Evolutionary conservation across 2,329 filamentous ascomycete genomes (phyloP).

Genomic region (Xylaria sp.): DNA sequence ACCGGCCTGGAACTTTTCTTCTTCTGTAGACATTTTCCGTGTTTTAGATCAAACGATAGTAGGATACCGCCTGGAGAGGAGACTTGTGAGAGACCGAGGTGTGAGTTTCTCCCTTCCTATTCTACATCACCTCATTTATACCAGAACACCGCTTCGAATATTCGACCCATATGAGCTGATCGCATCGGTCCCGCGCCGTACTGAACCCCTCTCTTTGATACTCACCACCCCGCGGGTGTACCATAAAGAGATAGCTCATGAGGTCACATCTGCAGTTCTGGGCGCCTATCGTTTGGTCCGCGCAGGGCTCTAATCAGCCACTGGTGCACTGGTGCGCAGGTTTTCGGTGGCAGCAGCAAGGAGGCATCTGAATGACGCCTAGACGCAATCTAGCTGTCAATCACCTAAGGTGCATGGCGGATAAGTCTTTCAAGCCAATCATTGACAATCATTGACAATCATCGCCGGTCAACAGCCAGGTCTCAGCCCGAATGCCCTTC

Average conservation of each 20-base stretch:
- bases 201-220: conserved; percentile 24
- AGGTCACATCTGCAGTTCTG: conserved; percentile 5
- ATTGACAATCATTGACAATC: not conserved
- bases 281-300: not conserved
- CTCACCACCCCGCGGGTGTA: conserved; percentile 11
- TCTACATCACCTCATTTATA: conserved; percentile 23
- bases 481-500: not conserved
- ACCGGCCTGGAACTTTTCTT: conserved; percentile 54
- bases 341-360: not conserved
- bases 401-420: not conserved
- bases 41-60: not conserved
- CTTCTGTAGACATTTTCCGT: conserved; percentile 48
- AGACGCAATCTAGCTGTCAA: not conserved
- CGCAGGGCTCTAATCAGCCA: conserved; percentile 9
- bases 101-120: not conserved
- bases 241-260: conserved; percentile 7
- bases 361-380: not conserved
- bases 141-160: not conserved
- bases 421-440: conserved; percentile 4
- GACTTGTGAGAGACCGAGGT: not conserved
- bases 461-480: not conserved
- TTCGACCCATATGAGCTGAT: not conserved
- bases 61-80: conserved; percentile 3
- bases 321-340: not conserved
- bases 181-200: not conserved